These are phyloP conservation scores for Colletotrichum abscissum DNA, from an alignment of 2,329 filamentous ascomycete genomes.

Conservation along the genomic window DNA sequence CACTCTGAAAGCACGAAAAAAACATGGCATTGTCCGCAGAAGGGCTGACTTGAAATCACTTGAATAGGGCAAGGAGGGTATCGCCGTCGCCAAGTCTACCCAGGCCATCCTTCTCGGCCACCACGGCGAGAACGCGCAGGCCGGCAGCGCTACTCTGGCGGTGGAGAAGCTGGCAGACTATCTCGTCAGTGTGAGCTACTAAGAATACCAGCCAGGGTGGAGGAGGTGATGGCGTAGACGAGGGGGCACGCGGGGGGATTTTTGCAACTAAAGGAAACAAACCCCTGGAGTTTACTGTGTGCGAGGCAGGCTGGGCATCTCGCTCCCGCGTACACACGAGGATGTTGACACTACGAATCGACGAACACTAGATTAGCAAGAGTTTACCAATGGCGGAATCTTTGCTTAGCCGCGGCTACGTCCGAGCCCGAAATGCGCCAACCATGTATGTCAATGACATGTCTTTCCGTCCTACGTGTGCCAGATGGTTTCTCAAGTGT, in stretches of 20 bases:
- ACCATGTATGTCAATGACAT: background rate
- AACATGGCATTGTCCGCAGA: background rate
- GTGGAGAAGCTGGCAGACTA: constrained; percentile 91
- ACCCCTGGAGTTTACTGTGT: constrained; percentile 24
- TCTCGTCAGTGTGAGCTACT: constrained; percentile 83
- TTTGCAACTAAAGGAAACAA: background rate
- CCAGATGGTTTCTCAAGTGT: background rate
- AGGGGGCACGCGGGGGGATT: background rate
- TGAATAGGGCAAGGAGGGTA: constrained; percentile 76
- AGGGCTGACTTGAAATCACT: constrained; percentile 9
- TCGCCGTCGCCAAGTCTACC: constrained; percentile 86
- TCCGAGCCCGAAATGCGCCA: background rate
- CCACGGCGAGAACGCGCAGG: constrained; percentile 80
- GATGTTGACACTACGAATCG: constrained; percentile 36
- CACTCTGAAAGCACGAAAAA: constrained; percentile 22
- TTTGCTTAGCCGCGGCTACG: constrained; percentile 25
- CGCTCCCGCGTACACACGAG: constrained; percentile 30
- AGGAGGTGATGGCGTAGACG: constrained; percentile 16
- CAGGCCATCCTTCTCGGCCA: constrained; percentile 91
- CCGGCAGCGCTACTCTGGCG: constrained; percentile 80
- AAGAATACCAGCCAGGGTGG: constrained; percentile 49
- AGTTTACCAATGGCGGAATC: constrained; percentile 34
- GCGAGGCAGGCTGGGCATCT: constrained; percentile 35
- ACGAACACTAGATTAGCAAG: constrained; percentile 36
- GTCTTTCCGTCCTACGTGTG: background rate